These are phyloP conservation scores for Pythium monospermum DNA, from an alignment of 352 stramenopile species.

Conservation along the genomic window DNA sequence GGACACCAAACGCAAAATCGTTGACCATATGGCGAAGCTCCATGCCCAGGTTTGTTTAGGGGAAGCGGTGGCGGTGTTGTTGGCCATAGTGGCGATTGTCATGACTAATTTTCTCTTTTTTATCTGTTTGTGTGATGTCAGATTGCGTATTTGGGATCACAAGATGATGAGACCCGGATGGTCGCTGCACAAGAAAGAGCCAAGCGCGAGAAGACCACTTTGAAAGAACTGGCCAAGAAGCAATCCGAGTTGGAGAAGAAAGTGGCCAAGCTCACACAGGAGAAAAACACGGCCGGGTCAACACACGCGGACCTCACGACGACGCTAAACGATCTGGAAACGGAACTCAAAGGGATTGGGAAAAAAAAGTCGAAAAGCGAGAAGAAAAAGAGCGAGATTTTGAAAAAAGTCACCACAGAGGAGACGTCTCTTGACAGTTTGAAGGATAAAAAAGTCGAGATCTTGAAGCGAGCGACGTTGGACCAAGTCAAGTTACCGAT, in stretches of 20 bases:
- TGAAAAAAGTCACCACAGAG: slow-evolving; percentile 84
- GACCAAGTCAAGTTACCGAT: slow-evolving; percentile 93
- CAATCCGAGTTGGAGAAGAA: slow-evolving; percentile 40
- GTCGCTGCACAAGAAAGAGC: slow-evolving; percentile 38
- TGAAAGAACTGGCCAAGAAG: slow-evolving; percentile 56
- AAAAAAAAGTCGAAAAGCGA: slow-evolving; percentile 64
- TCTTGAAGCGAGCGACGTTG: slow-evolving; percentile 92
- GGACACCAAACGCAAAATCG: slow-evolving; percentile 66
- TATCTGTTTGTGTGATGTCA: slow-evolving; percentile 13
- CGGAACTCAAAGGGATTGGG: slow-evolving; percentile 52
- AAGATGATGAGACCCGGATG: slow-evolving; percentile 60
- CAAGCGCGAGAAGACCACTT: slow-evolving; percentile 34
- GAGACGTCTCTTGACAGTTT: slow-evolving; percentile 90
- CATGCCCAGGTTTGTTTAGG: slow-evolving; percentile 52
- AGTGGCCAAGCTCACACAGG: slow-evolving; percentile 53
- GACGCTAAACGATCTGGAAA: slow-evolving; percentile 53
- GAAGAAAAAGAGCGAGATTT: slow-evolving; percentile 49
- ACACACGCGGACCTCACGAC: slow-evolving; percentile 24
- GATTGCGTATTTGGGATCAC: slow-evolving; percentile 23
- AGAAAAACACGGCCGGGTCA: slow-evolving; percentile 65
- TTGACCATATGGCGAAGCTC: slow-evolving; percentile 79
- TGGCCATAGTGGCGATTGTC: slow-evolving; percentile 3
- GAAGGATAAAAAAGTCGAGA: slow-evolving; percentile 93
- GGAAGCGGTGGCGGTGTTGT: neutral
- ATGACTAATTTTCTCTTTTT: slow-evolving; percentile 28